These are phyloP conservation scores for Alternaria panax DNA, from an alignment of 2,329 filamentous ascomycete species.

Conservation along the genomic window DNA sequence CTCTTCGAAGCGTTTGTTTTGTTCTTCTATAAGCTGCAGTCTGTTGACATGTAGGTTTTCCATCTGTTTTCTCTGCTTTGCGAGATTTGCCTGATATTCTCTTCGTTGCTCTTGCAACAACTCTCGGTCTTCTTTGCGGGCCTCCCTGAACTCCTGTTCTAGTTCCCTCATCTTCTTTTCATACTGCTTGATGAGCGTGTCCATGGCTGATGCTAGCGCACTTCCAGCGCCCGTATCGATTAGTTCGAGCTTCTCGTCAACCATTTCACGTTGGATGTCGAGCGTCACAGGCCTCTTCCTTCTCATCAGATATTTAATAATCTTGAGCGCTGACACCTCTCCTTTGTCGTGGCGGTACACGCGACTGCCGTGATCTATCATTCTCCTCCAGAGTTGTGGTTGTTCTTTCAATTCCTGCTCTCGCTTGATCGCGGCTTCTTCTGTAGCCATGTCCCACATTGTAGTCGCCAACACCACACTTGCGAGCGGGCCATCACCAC, in stretches of 20 bases:
- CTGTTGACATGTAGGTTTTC: slow-evolving; percentile 2
- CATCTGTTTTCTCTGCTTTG: slow-evolving; percentile 5
- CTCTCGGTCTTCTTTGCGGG: not conserved
- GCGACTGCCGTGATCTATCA: slow-evolving; percentile 22
- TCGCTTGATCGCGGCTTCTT: not conserved
- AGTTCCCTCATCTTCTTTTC: not conserved
- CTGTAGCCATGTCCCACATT: slow-evolving; percentile 46
- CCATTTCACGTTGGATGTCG: slow-evolving; percentile 23
- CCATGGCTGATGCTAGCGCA: slow-evolving; percentile 7
- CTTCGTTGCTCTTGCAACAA: not conserved
- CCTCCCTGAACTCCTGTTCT: not conserved
- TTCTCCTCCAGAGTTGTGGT: slow-evolving; percentile 14
- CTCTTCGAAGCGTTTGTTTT: slow-evolving; percentile 3
- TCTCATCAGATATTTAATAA: slow-evolving; percentile 19
- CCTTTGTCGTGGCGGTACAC: slow-evolving; percentile 20
- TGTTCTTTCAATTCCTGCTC: slow-evolving; percentile 4
- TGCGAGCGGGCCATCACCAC: slow-evolving; percentile 51
- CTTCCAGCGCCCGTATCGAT: slow-evolving; percentile 14
- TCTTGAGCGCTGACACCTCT: slow-evolving; percentile 6
- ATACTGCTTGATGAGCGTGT: not conserved
- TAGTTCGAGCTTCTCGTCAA: slow-evolving; percentile 14
- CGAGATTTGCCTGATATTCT: not conserved
- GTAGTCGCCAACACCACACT: slow-evolving; percentile 55
- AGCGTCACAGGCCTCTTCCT: slow-evolving; percentile 13
- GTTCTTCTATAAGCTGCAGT: slow-evolving; percentile 8